Evolutionary conservation across 139 green algal species (phyloP).

Genomic region (Edaphochlamys debaryana): DNA sequence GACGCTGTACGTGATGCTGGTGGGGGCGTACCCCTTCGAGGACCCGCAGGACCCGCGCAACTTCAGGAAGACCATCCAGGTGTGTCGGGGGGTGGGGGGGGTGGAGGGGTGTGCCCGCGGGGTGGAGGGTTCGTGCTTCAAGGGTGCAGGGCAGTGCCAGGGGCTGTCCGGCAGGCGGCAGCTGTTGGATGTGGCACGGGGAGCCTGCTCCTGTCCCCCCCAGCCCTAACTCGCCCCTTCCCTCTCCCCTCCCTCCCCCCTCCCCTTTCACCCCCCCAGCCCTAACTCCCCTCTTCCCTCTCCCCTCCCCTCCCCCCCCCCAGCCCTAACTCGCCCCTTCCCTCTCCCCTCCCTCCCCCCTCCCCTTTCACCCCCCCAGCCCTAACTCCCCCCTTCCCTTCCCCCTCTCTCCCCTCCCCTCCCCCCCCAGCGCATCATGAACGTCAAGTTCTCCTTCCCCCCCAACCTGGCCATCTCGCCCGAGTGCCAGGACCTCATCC

Average conservation of each 20-base stretch:
- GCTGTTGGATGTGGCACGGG: too few relatives aligned
- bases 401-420: not conserved
- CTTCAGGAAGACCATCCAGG: constrained; percentile 98
- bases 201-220: too few relatives aligned
- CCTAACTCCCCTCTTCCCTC: too few relatives aligned
- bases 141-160: too few relatives aligned
- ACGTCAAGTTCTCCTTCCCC: constrained; percentile 90
- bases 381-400: not conserved
- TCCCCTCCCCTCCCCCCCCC: too few relatives aligned
- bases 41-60: constrained; percentile 94
- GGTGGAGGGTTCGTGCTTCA: not conserved
- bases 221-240: too few relatives aligned
- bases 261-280: too few relatives aligned
- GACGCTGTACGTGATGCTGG: constrained; percentile 99
- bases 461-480: constrained; percentile 72
- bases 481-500: constrained; percentile 90
- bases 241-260: too few relatives aligned
- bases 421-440: constrained; percentile 86
- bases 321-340: too few relatives aligned
- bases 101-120: not conserved
- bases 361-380: not conserved
- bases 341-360: too few relatives aligned
- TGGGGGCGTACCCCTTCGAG: constrained; percentile 98
- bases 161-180: too few relatives aligned
- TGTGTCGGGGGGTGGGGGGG: constrained; percentile 3